Base-by-base conservation (phyloP, 257 asterid species). In the Paraleonurus japonicus region DNA sequence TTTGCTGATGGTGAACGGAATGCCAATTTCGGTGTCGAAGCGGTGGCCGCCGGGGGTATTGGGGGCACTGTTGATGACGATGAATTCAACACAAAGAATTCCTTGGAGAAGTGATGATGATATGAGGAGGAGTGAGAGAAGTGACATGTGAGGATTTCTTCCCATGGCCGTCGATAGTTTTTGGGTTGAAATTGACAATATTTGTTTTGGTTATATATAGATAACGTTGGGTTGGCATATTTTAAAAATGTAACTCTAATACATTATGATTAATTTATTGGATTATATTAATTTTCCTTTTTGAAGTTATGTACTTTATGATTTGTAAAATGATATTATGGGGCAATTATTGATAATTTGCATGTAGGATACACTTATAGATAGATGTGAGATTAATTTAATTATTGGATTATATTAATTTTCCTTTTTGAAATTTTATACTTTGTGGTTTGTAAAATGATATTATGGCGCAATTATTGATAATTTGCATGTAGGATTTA, bases 1-100 rank as follows among this genome's bases (percentile, higher is more conserved):
- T 0, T 59, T 23, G 0, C 27, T 0, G 3, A 43, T 1, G 24
- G 79, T 63, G 66, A 0, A 78, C 0, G 33, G 19, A 39, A 23
- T 13, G 7, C 82, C 82, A 50, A 74, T 62, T 13, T 74, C 73
- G 12, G 4, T 1, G 65, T 78, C 30, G 70, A 77, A 77, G 2
- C 74, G 70, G 27, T 0, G 0, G 23, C 81, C 75, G 22, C 81
- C 76, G 13, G 76, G 72, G 69, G 70, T 20, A 55, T 8, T 20
- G 43, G 71, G 1, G 57, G 16, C 68, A 5, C 22, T 54, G 80
- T 70, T 76, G 45, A 33, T 70, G 47, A 70, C 67, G 0, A 4
- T 26, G 75, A 51, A 50, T 26, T 61, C 16, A 20, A 32, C 39
- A 1, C 72, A 70, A 1, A 15, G 16, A 30, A 28, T 62, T 10